Evolutionary conservation across 352 stramenopile species (phyloP), one percentile per base, ranked within the genome.

Genomic region (Globisporangium irregulare): DNA sequence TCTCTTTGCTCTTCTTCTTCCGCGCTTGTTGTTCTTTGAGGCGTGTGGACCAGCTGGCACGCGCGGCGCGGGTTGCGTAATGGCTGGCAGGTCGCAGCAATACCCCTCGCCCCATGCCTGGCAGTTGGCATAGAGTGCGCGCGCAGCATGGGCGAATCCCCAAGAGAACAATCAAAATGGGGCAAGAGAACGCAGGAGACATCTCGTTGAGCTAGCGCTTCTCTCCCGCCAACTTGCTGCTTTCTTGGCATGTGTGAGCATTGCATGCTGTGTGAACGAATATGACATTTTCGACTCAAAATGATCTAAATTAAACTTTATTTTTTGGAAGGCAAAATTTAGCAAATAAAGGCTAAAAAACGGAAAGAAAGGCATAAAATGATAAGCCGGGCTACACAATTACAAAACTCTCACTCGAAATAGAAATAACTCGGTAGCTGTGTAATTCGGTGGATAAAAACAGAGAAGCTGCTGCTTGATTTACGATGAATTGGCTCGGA

Each of bases 11-110:
- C 4, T 20, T n/a, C 34, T 48, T 22, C 57, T 29, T 38, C n/a
- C 34, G 34, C n/a, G 32, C 55, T 57, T 57, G 9, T 34, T 58
- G 25, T 59, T 29, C 54, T 59, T 59, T 59, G 54, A 41, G 20
- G 14, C 14, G 25, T 25, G 54, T 20, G 41, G 1, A 50, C 54
- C 54, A 59, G 54, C 54, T 59, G 54, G 14, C 2, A 29, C 27
- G 27, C 27, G 3, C 32, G n/a, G 1, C 29, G n/a, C 22, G 57
- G 34, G 57, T 62, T 62, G 15, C 22, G 57, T 62, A 62, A 62
- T 62, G 57, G 10, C 34, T n/a, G 20, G 20, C 29, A 62, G 22
- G 4, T 51, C 32, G 15, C 29, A 9, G 2, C 22, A 57, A 55
- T 18, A 57, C 14, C 38, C 38, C 38, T 48, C 38, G 3, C 38